Evolutionary conservation across 2,329 filamentous ascomycete genomes (phyloP).

Genomic region (Samsoniella hepiali): DNA sequence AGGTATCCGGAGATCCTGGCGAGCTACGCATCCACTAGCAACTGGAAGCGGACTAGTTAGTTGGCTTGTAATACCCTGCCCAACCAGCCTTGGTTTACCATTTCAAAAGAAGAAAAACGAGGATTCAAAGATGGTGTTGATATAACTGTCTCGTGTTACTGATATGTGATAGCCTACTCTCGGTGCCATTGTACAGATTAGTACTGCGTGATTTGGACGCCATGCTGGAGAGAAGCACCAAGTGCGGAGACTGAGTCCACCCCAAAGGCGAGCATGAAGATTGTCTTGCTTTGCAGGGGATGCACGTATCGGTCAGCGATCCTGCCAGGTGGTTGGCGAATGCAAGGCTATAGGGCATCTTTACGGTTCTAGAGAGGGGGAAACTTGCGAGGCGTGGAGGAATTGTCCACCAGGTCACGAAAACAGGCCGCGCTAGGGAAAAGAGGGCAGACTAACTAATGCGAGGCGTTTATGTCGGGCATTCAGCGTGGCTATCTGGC

Average conservation of each 20-base stretch:
- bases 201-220: not conserved
- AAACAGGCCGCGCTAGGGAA: constrained; percentile 16
- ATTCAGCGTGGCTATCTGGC: constrained; percentile 17
- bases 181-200: not conserved
- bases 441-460: constrained; percentile 10
- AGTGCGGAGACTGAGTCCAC: not conserved
- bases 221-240: not conserved
- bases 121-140: not conserved
- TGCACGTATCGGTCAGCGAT: not conserved
- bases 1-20: constrained; percentile 10
- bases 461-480: constrained; percentile 17
- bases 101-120: not conserved
- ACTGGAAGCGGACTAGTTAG: not conserved
- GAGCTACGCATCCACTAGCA: constrained; percentile 1
- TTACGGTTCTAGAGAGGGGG: not conserved
- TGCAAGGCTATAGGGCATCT: constrained; percentile 7
- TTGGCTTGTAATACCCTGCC: not conserved
- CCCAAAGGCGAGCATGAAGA: not conserved
- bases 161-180: not conserved
- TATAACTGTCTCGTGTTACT: not conserved
- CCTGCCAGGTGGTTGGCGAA: not conserved
- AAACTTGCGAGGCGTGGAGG: not conserved
- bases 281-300: not conserved
- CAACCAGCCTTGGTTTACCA: not conserved
- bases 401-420: constrained; percentile 10